Evolutionary conservation across 208 protist species (phyloP), one percentile per base, ranked within the genome.

Genomic region (Jaenimonas drosophilae): DNA sequence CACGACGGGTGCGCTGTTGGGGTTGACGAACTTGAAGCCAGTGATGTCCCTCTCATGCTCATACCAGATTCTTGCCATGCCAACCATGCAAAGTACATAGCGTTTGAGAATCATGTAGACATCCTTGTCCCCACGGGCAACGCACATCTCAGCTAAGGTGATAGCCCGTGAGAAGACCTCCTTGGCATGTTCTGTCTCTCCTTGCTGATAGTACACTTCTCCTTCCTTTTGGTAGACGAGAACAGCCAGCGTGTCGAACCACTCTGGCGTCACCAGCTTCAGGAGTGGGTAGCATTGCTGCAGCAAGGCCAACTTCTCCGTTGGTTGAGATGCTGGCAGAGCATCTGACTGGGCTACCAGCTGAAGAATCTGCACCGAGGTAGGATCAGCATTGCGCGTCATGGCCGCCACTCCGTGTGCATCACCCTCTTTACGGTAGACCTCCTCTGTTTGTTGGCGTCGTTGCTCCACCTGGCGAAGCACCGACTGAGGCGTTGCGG

Each of bases 71-170:
- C 72, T 63, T 4, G 83, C 64, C 53, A 88, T 55, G 19, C 78
- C 83, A 11, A 91, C 66, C 78, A 91, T 88, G 27, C 78, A 57
- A 31, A 80, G 52, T 11, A 88, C 77, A 48, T 91, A 91, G 25
- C 77, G 67, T 53, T 87, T 83, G 20, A 91, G 62, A n/a, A 86
- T 68, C 61, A 81, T 77, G 54, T 88, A 88, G 50, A 88, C 71
- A 46, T 86, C 78, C 41, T 73, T 74, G 14, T 74, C 76, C 34
- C 74, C 65, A 43, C 76, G 68, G n/a, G 83, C 83, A 20, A 91
- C 77, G 20, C 68, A 64, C 33, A 64, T 63, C 53, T 91, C 77
- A 6, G 83, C 83, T 20, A 91, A 62, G 37, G 71, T 70, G 64
- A 91, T 88, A 17, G 73, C 83, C 21, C 71, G 64, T 19, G 59